phyloP scores from a whole-genome alignment of 306 rosid species.

The Benincasa hispida region DNA sequence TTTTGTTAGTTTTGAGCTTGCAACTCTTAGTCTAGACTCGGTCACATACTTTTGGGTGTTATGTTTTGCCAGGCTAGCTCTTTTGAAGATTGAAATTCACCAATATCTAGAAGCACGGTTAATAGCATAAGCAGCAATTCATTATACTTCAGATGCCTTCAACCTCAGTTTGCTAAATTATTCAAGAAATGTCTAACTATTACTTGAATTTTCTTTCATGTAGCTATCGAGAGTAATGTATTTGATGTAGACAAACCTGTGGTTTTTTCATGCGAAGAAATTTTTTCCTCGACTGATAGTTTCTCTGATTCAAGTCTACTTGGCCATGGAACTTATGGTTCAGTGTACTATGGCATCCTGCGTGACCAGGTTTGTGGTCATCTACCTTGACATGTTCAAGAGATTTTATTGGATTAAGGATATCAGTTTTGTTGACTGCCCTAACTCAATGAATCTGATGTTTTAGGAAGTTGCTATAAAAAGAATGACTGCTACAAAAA shows the following conservation, averaged over 20 bases:
- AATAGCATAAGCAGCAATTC: not conserved
- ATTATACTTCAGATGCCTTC: not conserved
- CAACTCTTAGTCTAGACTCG: not conserved
- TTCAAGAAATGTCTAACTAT: not conserved
- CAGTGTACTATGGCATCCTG: slow-evolving; percentile 72
- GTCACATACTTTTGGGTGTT: not conserved
- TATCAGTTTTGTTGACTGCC: slow-evolving; percentile 1
- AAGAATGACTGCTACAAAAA: slow-evolving; percentile 90
- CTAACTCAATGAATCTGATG: slow-evolving; percentile 14
- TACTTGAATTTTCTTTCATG: slow-evolving; percentile 9
- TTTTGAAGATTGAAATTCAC: not conserved
- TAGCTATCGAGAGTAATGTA: slow-evolving; percentile 57
- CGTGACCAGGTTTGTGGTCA: slow-evolving; percentile 59
- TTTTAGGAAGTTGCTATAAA: slow-evolving; percentile 89
- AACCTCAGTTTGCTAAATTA: not conserved
- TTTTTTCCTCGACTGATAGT: slow-evolving; percentile 54
- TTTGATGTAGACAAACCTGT: slow-evolving; percentile 77
- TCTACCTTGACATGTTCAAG: not conserved
- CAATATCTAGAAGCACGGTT: not conserved
- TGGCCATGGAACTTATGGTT: slow-evolving; percentile 94
- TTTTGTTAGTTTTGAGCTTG: not conserved
- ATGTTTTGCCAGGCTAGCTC: not conserved
- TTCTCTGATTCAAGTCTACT: slow-evolving; percentile 86
- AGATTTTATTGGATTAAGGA: not conserved
- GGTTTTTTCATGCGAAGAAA: slow-evolving; percentile 69